Evolutionary conservation across 371 early-diverging fungal genomes (phyloP).

Genomic region (Chytridium lagenaria): DNA sequence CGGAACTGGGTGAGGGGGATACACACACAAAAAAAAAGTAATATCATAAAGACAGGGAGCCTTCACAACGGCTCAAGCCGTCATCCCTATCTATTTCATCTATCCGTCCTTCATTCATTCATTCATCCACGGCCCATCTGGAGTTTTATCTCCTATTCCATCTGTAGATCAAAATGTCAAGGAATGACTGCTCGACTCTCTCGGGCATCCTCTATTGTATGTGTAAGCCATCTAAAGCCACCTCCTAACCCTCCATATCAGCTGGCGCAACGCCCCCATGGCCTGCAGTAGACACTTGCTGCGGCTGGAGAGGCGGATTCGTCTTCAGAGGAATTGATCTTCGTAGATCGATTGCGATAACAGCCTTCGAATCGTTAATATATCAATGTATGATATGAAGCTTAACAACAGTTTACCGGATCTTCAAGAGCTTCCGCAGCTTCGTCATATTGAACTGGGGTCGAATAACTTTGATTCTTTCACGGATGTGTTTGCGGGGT

Average conservation of each 20-base stretch:
- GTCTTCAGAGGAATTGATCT: not conserved
- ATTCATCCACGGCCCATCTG: too few relatives aligned
- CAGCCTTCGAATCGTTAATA: not conserved
- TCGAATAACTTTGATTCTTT: not conserved
- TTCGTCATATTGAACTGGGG: not conserved
- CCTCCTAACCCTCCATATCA: not conserved
- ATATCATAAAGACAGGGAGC: too few relatives aligned
- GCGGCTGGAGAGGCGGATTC: not conserved
- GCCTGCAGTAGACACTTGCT: not conserved
- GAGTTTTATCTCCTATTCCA: too few relatives aligned
- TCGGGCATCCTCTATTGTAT: not conserved
- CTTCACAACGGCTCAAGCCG: too few relatives aligned
- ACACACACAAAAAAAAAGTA: too few relatives aligned
- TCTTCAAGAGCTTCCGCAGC: not conserved
- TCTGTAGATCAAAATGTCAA: not conserved
- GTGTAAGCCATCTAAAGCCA: not conserved
- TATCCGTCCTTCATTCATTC: too few relatives aligned
- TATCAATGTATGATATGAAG: slow-evolving; percentile 2
- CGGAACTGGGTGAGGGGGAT: too few relatives aligned
- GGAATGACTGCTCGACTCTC: not conserved
- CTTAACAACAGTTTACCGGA: not conserved
- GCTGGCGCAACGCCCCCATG: not conserved
- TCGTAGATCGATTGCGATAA: not conserved
- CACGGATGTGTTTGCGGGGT: not conserved
- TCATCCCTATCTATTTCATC: too few relatives aligned